phyloP scores from a whole-genome alignment of 352 stramenopile genomes.

The Globisporangium orthogonon region DNA sequence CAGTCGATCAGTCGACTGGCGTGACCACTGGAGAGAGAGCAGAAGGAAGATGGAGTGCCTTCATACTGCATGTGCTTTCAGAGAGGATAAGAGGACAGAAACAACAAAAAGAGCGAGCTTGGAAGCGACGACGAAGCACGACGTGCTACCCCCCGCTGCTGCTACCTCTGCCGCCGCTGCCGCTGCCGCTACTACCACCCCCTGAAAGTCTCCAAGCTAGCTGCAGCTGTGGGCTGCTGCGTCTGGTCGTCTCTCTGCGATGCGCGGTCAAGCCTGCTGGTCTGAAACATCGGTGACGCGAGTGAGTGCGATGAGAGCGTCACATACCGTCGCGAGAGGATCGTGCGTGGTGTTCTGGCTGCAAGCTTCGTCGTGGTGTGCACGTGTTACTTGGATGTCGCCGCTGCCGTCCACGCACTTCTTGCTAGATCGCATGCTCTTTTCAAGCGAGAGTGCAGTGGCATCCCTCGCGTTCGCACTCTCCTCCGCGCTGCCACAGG shows the following conservation, averaged over 20 bases:
- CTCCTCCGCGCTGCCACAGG: no score
- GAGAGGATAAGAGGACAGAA: slow-evolving; percentile 8
- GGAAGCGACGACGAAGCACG: background rate
- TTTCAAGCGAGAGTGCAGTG: background rate
- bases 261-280: background rate
- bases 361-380: background rate
- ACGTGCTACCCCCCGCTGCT: no score
- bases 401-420: background rate
- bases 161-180: background rate
- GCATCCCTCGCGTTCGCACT: no score
- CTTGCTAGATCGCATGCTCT: background rate
- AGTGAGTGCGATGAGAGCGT: background rate
- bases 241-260: background rate
- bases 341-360: no score
- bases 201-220: no score
- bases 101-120: slow-evolving; percentile 10
- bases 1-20: background rate
- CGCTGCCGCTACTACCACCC: background rate
- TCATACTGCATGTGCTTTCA: slow-evolving; percentile 37
- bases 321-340: background rate
- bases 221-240: background rate
- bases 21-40: slow-evolving; percentile 2
- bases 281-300: background rate
- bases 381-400: background rate
- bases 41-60: background rate